phyloP scores from a whole-genome alignment of 2,329 filamentous ascomycete genomes.

The Clarireedia monteithiana region DNA sequence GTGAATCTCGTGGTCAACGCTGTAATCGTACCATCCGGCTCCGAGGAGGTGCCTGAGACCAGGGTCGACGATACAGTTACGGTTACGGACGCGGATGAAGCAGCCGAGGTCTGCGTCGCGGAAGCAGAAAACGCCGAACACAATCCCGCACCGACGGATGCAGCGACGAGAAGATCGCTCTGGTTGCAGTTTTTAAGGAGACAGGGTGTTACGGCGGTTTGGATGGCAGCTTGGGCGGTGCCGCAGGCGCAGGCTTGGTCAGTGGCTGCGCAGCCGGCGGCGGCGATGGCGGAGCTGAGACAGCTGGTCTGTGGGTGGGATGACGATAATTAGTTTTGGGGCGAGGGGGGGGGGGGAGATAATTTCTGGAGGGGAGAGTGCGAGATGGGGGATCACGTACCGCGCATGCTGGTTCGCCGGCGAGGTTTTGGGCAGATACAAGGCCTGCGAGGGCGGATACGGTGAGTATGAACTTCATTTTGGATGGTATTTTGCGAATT shows the following conservation, averaged over 20 bases:
- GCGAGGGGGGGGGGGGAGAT: not conserved
- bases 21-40: not conserved
- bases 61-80: too few relatives aligned
- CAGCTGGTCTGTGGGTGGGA: slow-evolving; percentile 21
- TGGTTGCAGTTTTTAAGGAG: slow-evolving; percentile 30
- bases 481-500: not conserved
- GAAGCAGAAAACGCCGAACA: slow-evolving; percentile 29
- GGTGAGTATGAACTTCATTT: slow-evolving; percentile 1
- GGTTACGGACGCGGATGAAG: too few relatives aligned
- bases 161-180: slow-evolving; percentile 26
- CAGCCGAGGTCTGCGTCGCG: not conserved
- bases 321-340: not conserved
- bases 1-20: not conserved
- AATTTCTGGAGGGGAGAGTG: not conserved
- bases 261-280: slow-evolving; percentile 31
- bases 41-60: not conserved
- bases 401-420: slow-evolving; percentile 2
- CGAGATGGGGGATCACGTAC: not conserved
- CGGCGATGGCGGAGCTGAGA: slow-evolving; percentile 30
- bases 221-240: slow-evolving; percentile 22
- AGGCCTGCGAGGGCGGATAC: not conserved
- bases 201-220: slow-evolving; percentile 26
- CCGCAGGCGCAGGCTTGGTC: slow-evolving; percentile 36
- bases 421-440: not conserved
- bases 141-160: slow-evolving; percentile 26